Conservation (phyloP, 129 eudicot species). For the Pittosporum tobira region DNA sequence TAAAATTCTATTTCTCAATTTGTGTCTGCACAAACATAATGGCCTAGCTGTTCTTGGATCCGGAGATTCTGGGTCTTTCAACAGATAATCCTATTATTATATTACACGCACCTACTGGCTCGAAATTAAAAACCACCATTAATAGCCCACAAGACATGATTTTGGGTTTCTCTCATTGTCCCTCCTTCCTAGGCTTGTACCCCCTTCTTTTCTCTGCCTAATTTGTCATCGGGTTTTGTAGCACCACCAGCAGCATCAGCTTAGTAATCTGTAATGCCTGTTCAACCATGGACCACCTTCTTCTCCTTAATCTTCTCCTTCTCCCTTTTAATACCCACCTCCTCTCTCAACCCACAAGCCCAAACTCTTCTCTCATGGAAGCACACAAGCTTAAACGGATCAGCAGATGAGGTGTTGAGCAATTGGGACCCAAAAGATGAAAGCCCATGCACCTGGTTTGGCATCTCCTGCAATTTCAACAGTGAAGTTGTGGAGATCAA, state of each 20-base stretch:
- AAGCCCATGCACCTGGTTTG: constrained; percentile 71
- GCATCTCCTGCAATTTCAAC: constrained; percentile 47
- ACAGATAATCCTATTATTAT: constrained; percentile 12
- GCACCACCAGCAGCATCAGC: not conserved
- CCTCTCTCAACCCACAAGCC: constrained; percentile 63
- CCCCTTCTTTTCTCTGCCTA: constrained; percentile 36
- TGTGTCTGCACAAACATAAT: constrained; percentile 33
- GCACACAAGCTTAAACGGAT: constrained; percentile 42
- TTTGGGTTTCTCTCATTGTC: constrained; percentile 41
- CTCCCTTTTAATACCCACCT: constrained; percentile 9
- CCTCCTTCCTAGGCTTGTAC: constrained; percentile 62
- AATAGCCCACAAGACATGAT: constrained; percentile 55
- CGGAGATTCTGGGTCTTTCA: constrained; percentile 62
- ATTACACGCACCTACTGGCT: constrained; percentile 18
- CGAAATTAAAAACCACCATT: constrained; percentile 10
- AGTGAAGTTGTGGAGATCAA: constrained; percentile 49
- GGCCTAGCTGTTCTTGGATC: constrained; percentile 97
- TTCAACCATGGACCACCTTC: constrained; percentile 26
- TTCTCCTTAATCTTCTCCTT: constrained; percentile 14
- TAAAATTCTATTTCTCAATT: constrained; percentile 22
- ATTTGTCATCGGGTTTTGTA: constrained; percentile 44
- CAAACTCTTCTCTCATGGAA: constrained; percentile 68
- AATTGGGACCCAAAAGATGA: constrained; percentile 53
- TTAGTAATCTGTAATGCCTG: constrained; percentile 48
- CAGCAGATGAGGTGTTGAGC: constrained; percentile 29